phyloP scores from a whole-genome alignment of 306 rosid species.

The Heteromeles arbutifolia region DNA sequence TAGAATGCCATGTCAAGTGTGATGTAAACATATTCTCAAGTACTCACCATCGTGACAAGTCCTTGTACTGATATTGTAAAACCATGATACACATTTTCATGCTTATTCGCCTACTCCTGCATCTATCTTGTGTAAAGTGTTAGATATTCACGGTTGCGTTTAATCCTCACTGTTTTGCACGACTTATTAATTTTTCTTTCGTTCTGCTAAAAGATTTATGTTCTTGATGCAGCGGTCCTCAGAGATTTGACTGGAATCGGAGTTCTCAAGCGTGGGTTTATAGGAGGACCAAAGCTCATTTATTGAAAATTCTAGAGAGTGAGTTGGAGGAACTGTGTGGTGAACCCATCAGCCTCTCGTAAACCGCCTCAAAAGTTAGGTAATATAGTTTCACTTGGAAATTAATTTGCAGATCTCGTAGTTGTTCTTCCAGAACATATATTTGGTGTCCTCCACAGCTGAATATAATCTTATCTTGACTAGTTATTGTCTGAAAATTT shows the following conservation, averaged over 20 bases:
- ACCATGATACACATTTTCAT: neutral
- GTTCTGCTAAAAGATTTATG: neutral
- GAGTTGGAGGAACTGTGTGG: slow-evolving; percentile 76
- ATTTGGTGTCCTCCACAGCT: neutral
- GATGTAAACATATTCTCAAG: neutral
- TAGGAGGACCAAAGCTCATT: slow-evolving; percentile 60
- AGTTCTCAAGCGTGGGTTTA: slow-evolving; percentile 65
- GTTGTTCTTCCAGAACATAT: neutral
- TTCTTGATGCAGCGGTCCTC: slow-evolving; percentile 66
- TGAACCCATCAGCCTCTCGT: slow-evolving; percentile 55
- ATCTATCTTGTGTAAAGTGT: neutral
- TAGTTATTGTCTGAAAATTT: neutral
- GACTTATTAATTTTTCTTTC: neutral
- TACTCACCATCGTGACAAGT: neutral
- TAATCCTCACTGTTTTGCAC: neutral
- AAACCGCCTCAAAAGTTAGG: slow-evolving; percentile 5
- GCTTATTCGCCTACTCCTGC: neutral
- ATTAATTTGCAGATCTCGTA: neutral
- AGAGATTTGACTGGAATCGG: slow-evolving; percentile 85
- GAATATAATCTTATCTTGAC: neutral
- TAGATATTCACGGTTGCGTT: neutral
- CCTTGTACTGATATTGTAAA: neutral
- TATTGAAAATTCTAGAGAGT: slow-evolving; percentile 43
- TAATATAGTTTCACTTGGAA: neutral
- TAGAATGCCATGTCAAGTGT: neutral